These are phyloP conservation scores for Geoglossum glabrum DNA, from an alignment of 495 filamentous ascomycete genomes.

Conservation along the genomic window DNA sequence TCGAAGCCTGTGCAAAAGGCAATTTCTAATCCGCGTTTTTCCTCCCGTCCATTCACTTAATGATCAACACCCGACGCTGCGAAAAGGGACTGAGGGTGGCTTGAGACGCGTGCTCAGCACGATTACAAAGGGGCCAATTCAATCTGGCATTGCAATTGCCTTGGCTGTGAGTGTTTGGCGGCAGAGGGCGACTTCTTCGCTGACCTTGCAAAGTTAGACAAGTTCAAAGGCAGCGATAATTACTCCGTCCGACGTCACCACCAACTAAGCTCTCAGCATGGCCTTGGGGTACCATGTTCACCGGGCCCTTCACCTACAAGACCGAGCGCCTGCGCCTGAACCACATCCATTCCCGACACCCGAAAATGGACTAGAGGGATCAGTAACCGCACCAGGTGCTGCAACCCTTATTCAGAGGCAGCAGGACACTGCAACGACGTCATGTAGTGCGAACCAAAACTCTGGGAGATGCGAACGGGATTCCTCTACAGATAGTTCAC, in stretches of 20 bases:
- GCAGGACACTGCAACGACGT: background rate
- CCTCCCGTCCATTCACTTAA: background rate
- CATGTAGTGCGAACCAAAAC: conserved; percentile 9
- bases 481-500: conserved; percentile 30
- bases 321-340: background rate
- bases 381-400: background rate
- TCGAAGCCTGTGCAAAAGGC: background rate
- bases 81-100: background rate
- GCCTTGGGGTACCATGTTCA: background rate
- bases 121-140: background rate
- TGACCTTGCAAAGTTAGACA: background rate
- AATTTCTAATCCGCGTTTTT: background rate
- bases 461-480: conserved; percentile 30
- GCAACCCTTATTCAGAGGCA: background rate
- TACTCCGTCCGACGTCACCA: background rate
- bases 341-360: background rate
- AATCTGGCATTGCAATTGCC: background rate
- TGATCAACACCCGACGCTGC: background rate
- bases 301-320: background rate
- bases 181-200: background rate
- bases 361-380: background rate
- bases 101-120: background rate
- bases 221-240: background rate
- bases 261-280: background rate
- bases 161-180: background rate